A percentile compares a stretch with the other conserved stretches of the same genome.
phyloP scores from a whole-genome alignment of 192 early-diverging fungal genomes.

The Coemansia sp. region DNA sequence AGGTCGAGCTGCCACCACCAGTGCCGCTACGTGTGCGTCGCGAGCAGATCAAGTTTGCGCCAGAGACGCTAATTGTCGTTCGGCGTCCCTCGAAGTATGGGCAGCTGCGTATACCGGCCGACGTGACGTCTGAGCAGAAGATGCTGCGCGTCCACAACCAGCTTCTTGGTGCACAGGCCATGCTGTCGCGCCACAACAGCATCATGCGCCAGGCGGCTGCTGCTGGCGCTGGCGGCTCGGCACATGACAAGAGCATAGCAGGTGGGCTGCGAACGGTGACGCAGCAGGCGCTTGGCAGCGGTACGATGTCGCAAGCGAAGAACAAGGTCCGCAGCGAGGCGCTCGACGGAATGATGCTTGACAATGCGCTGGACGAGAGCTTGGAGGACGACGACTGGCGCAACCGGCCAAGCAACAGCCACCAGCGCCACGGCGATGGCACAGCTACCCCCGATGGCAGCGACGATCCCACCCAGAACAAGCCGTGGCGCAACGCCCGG shows the following conservation, averaged over 20 bases:
- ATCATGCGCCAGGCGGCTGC: slow-evolving; percentile 28
- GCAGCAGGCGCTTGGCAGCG: neutral
- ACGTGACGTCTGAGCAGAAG: slow-evolving; percentile 28
- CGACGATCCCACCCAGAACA: slow-evolving; percentile 9
- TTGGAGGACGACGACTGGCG: slow-evolving; percentile 24
- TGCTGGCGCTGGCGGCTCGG: neutral
- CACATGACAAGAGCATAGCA: neutral
- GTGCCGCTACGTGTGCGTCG: slow-evolving; percentile 56
- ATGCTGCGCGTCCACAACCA: slow-evolving; percentile 53
- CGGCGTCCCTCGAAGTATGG: slow-evolving; percentile 14
- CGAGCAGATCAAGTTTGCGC: slow-evolving; percentile 32
- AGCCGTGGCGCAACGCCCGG: slow-evolving; percentile 43
- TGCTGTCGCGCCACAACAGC: slow-evolving; percentile 50
- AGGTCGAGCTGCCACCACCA: slow-evolving; percentile 50
- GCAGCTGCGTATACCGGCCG: neutral
- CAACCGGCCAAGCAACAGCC: neutral
- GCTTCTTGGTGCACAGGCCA: slow-evolving; percentile 52
- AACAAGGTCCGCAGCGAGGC: slow-evolving; percentile 41
- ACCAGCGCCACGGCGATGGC: slow-evolving; percentile 9
- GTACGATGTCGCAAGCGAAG: slow-evolving; percentile 7
- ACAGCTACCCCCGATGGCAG: slow-evolving; percentile 4
- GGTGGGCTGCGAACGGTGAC: neutral
- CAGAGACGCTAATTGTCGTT: slow-evolving; percentile 54
- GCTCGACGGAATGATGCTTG: slow-evolving; percentile 45
- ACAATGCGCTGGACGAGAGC: slow-evolving; percentile 44